Evolutionary conservation across 495 filamentous ascomycete genomes (phyloP).

Genomic region (Penicillium cataractarum): DNA sequence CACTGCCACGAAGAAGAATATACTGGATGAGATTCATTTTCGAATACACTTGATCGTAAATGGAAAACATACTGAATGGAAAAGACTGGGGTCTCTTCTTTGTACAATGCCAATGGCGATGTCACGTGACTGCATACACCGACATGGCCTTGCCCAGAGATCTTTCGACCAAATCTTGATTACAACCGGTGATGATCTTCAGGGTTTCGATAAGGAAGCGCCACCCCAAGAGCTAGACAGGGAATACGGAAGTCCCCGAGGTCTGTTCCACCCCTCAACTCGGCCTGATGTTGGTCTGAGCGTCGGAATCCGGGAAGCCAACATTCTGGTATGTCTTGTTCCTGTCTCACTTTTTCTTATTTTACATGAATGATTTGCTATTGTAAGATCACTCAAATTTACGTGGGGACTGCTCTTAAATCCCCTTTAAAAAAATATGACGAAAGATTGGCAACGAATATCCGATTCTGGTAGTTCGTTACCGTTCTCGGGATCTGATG

Average conservation of each 20-base stretch:
- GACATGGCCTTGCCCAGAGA: not conserved
- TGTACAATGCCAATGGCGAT: no score
- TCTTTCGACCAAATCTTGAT: not conserved
- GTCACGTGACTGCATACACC: not conserved
- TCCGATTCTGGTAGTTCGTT: not conserved
- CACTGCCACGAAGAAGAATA: no score
- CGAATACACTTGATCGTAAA: no score
- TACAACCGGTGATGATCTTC: no score
- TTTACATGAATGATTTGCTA: no score
- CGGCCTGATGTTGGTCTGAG: not conserved
- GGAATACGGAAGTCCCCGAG: not conserved
- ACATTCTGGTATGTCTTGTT: no score
- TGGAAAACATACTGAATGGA: no score
- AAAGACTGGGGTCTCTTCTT: no score
- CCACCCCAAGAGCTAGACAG: not conserved
- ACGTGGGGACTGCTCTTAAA: no score
- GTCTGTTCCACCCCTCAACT: not conserved
- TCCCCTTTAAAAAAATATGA: not conserved
- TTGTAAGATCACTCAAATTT: not conserved
- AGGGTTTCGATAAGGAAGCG: no score
- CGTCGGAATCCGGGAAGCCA: not conserved
- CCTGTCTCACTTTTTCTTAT: no score
- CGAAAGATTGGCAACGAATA: not conserved
- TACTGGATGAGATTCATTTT: no score
- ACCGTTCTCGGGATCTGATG: not conserved